Evolutionary conservation across 805 yeast species (phyloP).

Genomic region (Jamesozyma spencerorum): DNA sequence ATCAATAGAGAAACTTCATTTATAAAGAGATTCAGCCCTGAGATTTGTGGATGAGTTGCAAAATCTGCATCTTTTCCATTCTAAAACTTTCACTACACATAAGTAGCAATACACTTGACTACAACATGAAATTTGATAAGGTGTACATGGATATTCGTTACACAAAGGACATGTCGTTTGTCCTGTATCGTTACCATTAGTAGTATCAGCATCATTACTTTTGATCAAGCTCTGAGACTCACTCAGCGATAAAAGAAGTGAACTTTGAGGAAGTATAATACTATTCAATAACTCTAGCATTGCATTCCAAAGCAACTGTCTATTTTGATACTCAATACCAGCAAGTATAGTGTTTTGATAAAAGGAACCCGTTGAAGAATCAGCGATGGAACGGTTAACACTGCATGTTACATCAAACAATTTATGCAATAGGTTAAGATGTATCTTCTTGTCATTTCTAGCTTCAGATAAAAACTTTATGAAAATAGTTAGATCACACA

Average conservation of each 20-base stretch:
- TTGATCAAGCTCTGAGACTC: too few relatives aligned
- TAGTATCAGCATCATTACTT: too few relatives aligned
- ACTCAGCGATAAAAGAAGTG: background rate
- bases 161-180: slow-evolving; percentile 13
- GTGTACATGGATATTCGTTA: slow-evolving; percentile 14
- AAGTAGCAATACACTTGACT: slow-evolving; percentile 14
- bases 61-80: slow-evolving; percentile 9
- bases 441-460: slow-evolving; percentile 1
- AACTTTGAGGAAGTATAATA: slow-evolving; percentile 11
- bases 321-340: slow-evolving; percentile 20
- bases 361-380: slow-evolving; percentile 2
- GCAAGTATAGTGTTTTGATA: slow-evolving; percentile 15
- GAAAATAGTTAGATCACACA: slow-evolving; percentile 5
- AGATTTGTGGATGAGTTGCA: slow-evolving; percentile 7
- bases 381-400: background rate
- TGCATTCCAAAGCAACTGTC: slow-evolving; percentile 27
- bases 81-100: slow-evolving; percentile 14
- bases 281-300: slow-evolving; percentile 20
- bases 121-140: slow-evolving; percentile 18
- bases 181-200: background rate
- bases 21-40: slow-evolving; percentile 5
- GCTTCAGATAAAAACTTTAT: slow-evolving; percentile 3
- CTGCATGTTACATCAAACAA: slow-evolving; percentile 9
- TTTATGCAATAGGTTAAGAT: slow-evolving; percentile 15
- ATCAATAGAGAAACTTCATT: background rate